Evolutionary conservation across 371 early-diverging fungal species (phyloP), one percentile per base, ranked within the genome.

Genomic region (Apophysomyces ossiformis): DNA sequence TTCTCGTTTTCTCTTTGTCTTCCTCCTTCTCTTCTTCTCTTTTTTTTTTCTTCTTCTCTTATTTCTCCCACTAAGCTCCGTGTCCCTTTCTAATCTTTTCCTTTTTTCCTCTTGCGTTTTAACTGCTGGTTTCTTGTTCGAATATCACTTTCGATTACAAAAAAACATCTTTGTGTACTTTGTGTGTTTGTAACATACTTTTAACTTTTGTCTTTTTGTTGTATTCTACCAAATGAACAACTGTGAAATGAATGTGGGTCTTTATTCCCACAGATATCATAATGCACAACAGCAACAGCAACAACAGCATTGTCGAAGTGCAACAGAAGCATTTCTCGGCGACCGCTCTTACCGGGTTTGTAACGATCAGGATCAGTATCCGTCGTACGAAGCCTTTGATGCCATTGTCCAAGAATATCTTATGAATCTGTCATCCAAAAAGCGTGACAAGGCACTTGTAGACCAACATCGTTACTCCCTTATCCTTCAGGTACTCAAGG

Each of bases 371-470:
- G 69, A 77, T 8, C 84, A 83, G 56, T 76, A 66, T 61, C 84
- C 81, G 35, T 68, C 74, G 0, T 39, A 59, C 26, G 66, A 69
- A 45, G 75, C 77, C 44, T 83, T 83, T 58, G 70, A 83, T 37
- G 58, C 60, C 35, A 79, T 83, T 59, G 72, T 83, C 8, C 61
- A 82, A 36, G 81, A 83, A 18, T 87, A 87, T 60, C 68, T 87
- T n/a, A 63, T 76, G 15, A 86, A 86, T 26, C 68, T 87, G 21
- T 81, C 82, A n/a, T 75, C 81, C 44, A 87, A 87, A 65, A 87
- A 87, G 61, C 68, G 88, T 63, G 88, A 87, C 54, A 87, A 87
- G 68, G 88, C 86, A 18, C 60, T 87, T 15, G 79, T 87, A 2
- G 79, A 86, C 57, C 74, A 75, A 45, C 63, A 73, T 18, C 83